These are phyloP conservation scores for Pascua sp. DNA, from an alignment of 1,284 basidiomycete species.

Conservation along the genomic window DNA sequence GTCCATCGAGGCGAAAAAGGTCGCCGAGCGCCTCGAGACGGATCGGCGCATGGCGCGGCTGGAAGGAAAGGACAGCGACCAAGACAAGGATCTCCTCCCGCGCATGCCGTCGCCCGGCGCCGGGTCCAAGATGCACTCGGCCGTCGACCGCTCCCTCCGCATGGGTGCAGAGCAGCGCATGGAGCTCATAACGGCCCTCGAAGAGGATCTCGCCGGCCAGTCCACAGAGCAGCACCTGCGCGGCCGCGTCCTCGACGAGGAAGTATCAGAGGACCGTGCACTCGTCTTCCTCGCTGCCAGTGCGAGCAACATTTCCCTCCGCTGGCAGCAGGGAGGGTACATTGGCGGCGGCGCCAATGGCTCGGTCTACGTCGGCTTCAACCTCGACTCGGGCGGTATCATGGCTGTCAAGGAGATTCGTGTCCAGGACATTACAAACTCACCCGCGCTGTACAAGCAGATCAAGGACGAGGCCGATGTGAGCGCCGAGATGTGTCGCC, in stretches of 20 bases:
- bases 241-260: conserved; percentile 85
- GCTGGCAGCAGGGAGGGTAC: conserved; percentile 98
- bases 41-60: conserved; percentile 62
- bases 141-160: conserved; percentile 61
- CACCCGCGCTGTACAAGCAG: conserved; percentile 81
- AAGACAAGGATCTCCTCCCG: conserved; percentile 49
- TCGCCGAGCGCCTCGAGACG: conserved; percentile 78
- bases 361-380: conserved; percentile 96
- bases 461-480: conserved; percentile 93
- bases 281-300: conserved; percentile 87
- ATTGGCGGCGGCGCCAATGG: conserved; percentile 97
- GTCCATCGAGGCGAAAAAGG: conserved; percentile 76
- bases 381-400: conserved; percentile 90
- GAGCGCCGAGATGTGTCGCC: not conserved
- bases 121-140: conserved; percentile 22
- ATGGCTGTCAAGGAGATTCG: conserved; percentile 99
- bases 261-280: conserved; percentile 85
- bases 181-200: conserved; percentile 61
- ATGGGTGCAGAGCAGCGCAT: conserved; percentile 69
- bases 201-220: conserved; percentile 58
- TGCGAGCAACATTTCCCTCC: conserved; percentile 89
- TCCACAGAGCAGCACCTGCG: conserved; percentile 69
- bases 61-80: conserved; percentile 51
- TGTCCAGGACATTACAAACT: conserved; percentile 84
- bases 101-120: conserved; percentile 29